Evolutionary conservation across 2,329 filamentous ascomycete genomes (phyloP).

Genomic region (Colletotrichum chrysophilum): DNA sequence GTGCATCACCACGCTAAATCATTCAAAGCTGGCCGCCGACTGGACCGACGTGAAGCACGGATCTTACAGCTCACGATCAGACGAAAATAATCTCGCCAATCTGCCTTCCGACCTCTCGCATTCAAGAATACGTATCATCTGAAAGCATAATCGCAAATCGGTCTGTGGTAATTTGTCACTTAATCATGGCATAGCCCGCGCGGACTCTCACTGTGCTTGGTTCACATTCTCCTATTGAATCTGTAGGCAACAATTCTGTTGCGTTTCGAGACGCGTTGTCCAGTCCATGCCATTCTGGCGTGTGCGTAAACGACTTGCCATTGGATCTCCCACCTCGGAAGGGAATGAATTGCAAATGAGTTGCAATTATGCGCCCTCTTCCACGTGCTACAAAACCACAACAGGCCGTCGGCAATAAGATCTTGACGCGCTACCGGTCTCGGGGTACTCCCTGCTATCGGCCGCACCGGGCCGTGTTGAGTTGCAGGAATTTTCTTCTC

Average conservation of each 20-base stretch:
- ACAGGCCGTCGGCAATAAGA: not conserved
- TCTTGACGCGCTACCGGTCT: not conserved
- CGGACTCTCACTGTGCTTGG: not conserved
- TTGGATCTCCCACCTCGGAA: not conserved
- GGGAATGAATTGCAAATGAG: not conserved
- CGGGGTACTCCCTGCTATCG: not conserved
- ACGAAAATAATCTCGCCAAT: constrained; percentile 9
- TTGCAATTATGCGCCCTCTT: not conserved
- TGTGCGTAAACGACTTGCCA: not conserved
- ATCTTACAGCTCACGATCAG: not conserved
- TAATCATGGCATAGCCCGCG: not conserved
- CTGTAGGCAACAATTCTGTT: not conserved
- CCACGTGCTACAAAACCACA: not conserved
- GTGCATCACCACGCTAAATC: not conserved
- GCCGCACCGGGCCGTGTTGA: not conserved
- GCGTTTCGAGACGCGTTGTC: not conserved
- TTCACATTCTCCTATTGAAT: not conserved
- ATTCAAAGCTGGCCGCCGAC: not conserved
- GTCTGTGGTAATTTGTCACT: not conserved
- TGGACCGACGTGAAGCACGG: not conserved
- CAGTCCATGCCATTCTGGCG: not conserved
- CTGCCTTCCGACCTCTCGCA: not conserved
- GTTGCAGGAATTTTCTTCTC: not conserved
- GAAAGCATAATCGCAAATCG: not conserved
- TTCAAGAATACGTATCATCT: not conserved